Conservation (phyloP, 345 rosid species). For the Isatis tinctoria region DNA sequence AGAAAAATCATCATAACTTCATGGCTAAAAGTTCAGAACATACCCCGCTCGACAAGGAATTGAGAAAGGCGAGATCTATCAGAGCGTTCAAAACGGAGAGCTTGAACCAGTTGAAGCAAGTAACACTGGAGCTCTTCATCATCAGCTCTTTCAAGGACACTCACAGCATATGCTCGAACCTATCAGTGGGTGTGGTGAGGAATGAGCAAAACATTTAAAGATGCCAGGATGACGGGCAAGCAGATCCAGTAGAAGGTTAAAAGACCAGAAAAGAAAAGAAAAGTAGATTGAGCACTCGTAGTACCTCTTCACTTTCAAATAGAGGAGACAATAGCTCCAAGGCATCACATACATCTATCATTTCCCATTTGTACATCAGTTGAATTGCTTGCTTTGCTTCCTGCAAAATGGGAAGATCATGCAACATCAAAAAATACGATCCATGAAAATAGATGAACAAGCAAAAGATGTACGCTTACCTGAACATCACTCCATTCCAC, state of each 20-base stretch:
- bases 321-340: constrained; percentile 92
- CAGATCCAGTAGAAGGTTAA: background rate
- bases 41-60: constrained; percentile 92
- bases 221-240: background rate
- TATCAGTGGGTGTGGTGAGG: constrained; percentile 33
- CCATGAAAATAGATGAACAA: background rate
- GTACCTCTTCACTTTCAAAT: constrained; percentile 96
- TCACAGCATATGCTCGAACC: constrained; percentile 99
- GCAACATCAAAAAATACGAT: constrained; percentile 6
- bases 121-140: constrained; percentile 99
- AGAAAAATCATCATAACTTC: constrained; percentile 2
- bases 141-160: constrained; percentile 96
- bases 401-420: constrained; percentile 39
- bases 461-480: constrained; percentile 41
- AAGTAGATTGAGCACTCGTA: background rate
- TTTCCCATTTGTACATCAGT: constrained; percentile 89
- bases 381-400: constrained; percentile 96
- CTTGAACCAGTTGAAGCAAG: constrained; percentile 97
- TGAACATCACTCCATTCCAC: constrained; percentile 99
- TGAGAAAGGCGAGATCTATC: constrained; percentile 94
- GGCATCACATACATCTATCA: constrained; percentile 91
- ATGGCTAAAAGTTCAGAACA: constrained; percentile 28
- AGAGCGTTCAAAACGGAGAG: constrained; percentile 94
- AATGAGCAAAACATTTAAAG: constrained; percentile 13
- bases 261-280: background rate